Conservation (phyloP, 2,329 filamentous ascomycete species). For the Cladophialophora exuberans region DNA sequence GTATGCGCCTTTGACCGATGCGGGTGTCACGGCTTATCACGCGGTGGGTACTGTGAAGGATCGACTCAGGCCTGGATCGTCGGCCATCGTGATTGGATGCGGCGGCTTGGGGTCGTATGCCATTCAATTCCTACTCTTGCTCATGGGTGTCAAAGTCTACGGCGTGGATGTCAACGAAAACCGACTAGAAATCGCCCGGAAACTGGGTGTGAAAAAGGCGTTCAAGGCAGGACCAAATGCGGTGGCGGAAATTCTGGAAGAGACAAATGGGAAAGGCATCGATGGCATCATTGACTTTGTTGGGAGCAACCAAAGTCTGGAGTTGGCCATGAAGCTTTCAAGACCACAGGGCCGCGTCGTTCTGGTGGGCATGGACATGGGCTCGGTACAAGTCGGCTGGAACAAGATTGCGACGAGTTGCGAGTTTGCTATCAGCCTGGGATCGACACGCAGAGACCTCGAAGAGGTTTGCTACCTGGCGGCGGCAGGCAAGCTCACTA, state of each 20-base stretch:
- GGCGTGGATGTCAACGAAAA: slow-evolving; percentile 12
- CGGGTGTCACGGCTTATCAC: slow-evolving; percentile 24
- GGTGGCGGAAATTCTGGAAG: slow-evolving; percentile 12
- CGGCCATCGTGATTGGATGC: slow-evolving; percentile 18
- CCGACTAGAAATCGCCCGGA: slow-evolving; percentile 17
- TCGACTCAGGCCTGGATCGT: slow-evolving; percentile 18
- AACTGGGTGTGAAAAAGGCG: slow-evolving; percentile 14
- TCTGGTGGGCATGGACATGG: slow-evolving; percentile 25
- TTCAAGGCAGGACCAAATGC: slow-evolving; percentile 16
- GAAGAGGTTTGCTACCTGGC: slow-evolving; percentile 25
- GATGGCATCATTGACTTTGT: slow-evolving; percentile 27
- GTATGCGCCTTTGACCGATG: slow-evolving; percentile 25
- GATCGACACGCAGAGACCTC: slow-evolving; percentile 22
- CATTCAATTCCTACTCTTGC: slow-evolving; percentile 19
- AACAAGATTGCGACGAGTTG: slow-evolving; percentile 27
- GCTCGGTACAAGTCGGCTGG: slow-evolving; percentile 23
- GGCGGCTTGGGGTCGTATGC: slow-evolving; percentile 24
- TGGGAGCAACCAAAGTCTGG: slow-evolving; percentile 14
- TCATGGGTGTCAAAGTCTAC: slow-evolving; percentile 17
- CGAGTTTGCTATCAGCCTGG: slow-evolving; percentile 23
- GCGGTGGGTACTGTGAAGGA: slow-evolving; percentile 18
- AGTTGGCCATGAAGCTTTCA: slow-evolving; percentile 14
- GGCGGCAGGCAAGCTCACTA: slow-evolving; percentile 14
- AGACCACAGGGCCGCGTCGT: slow-evolving; percentile 19
- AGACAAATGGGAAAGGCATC: slow-evolving; percentile 21